Base-by-base conservation (phyloP, 2,329 filamentous ascomycete genomes). In the Cryphonectria japonica region DNA sequence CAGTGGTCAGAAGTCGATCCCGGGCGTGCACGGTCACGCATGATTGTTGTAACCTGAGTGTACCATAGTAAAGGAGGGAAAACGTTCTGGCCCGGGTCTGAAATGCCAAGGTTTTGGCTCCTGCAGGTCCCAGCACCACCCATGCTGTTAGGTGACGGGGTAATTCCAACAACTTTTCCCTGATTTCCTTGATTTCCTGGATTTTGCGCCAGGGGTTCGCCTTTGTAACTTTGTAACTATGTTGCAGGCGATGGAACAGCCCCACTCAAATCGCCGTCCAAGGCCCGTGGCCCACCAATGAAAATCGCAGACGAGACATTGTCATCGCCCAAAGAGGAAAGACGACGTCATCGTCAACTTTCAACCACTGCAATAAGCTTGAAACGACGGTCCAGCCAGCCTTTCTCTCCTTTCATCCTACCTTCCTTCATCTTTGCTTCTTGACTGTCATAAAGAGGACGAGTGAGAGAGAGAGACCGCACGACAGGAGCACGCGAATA, bases 261-360 rank as follows among this genome's bases (percentile, higher is more conserved):
- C 22, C 46, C 46, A n/a, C 46, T 39, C n/a, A 64, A 64, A 14
- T 22, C 7, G 19, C 13, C 59, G 32, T 63, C 37, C 16, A 67
- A 67, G 34, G 19, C 19, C 34, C 26, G 2, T 19, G 2, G 19
- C 54, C 52, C 37, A 37, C 63, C 63, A 62, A 63, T 70, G 7
- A 43, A 5, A 62, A 1, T 2, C 26, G 22, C 19, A 8, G 57
- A 66, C 16, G 4, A 22, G 37, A 34, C 5, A 19, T 19, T 34
- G 39, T 62, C 63, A 61, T 43, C 29, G 59, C 63, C 63, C 22
- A 67, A 70, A 67, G 26, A 19, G 64, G 69, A 16, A 70, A 26
- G 54, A n/a, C 64, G 63, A 70, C 69, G 69, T 70, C 69, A 70
- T 70, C 9, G 13, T 41, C 29, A 43, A 41, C 19, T 39, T 29